phyloP scores from a whole-genome alignment of 2,329 filamentous ascomycete species.

The Aspergillus quadricinctus region DNA sequence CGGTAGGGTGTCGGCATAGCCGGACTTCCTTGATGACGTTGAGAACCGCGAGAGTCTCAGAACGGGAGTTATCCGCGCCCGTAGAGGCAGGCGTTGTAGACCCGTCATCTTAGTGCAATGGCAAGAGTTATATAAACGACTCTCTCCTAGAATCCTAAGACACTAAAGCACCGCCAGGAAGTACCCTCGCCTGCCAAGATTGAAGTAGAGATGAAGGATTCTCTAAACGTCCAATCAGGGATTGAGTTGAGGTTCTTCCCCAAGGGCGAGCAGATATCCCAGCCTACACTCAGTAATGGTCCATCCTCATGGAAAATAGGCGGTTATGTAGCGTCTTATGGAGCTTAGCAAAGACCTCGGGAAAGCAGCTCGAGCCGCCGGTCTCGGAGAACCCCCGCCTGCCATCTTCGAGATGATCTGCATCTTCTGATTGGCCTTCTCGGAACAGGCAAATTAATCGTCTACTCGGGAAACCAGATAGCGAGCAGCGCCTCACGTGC shows the following conservation, averaged over 20 bases:
- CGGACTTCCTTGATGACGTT: slow-evolving; percentile 22
- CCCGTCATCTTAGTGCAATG: slow-evolving; percentile 8
- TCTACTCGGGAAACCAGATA: neutral
- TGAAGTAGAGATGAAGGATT: neutral
- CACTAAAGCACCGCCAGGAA: neutral
- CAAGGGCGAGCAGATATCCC: neutral
- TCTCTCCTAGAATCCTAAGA: neutral
- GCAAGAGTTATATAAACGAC: neutral
- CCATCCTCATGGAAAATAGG: neutral
- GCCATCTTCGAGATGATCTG: neutral
- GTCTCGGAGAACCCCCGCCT: slow-evolving; percentile 11
- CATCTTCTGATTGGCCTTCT: slow-evolving; percentile 14
- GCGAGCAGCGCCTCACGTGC: neutral
- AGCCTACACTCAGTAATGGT: neutral
- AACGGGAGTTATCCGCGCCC: slow-evolving; percentile 11
- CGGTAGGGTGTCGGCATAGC: slow-evolving; percentile 58
- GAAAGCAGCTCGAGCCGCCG: slow-evolving; percentile 4
- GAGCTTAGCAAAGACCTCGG: slow-evolving; percentile 1
- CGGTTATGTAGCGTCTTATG: neutral
- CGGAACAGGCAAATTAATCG: slow-evolving; percentile 8
- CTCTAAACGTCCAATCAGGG: no score
- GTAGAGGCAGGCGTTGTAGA: slow-evolving; percentile 19
- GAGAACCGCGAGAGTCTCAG: slow-evolving; percentile 24
- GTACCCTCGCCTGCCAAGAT: neutral
- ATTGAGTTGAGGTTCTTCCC: no score